These are phyloP conservation scores for Phytophthora crassamura DNA, from an alignment of 352 stramenopile species.

Conservation along the genomic window DNA sequence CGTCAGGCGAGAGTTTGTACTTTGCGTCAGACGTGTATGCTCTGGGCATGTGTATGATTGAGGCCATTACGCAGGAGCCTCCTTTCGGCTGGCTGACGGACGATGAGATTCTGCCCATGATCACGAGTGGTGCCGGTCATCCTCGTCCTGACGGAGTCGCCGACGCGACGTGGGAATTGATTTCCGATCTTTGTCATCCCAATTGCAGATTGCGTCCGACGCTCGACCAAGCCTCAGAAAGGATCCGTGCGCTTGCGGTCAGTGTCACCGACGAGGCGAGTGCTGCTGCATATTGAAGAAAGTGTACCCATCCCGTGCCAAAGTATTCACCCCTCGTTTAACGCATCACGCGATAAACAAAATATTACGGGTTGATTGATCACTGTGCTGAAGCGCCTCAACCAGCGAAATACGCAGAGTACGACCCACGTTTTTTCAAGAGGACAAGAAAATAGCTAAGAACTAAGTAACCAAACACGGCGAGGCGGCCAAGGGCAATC, in stretches of 20 bases:
- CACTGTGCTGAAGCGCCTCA: too few relatives aligned
- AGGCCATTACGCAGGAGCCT: constrained; percentile 9
- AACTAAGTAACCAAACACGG: too few relatives aligned
- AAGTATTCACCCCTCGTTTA: too few relatives aligned
- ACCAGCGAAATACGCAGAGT: too few relatives aligned
- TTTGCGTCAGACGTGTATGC: constrained; percentile 5
- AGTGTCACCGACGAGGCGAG: not conserved
- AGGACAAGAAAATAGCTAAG: too few relatives aligned
- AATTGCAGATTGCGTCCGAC: not conserved
- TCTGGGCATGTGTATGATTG: constrained; percentile 14
- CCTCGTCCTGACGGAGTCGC: not conserved
- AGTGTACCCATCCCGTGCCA: too few relatives aligned
- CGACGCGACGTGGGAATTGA: constrained; percentile 3
- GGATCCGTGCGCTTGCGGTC: too few relatives aligned
- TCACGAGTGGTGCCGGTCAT: not conserved
- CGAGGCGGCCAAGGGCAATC: too few relatives aligned
- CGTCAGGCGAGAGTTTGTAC: not conserved
- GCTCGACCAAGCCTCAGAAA: not conserved
- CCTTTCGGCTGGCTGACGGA: constrained; percentile 3
- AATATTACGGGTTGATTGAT: too few relatives aligned
- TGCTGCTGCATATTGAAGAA: too few relatives aligned
- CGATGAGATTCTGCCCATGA: not conserved
- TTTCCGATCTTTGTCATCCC: not conserved
- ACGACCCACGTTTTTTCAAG: too few relatives aligned
- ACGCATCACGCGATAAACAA: too few relatives aligned